Base-by-base conservation (phyloP, 345 rosid genomes). In the Brassica rapa region DNA sequence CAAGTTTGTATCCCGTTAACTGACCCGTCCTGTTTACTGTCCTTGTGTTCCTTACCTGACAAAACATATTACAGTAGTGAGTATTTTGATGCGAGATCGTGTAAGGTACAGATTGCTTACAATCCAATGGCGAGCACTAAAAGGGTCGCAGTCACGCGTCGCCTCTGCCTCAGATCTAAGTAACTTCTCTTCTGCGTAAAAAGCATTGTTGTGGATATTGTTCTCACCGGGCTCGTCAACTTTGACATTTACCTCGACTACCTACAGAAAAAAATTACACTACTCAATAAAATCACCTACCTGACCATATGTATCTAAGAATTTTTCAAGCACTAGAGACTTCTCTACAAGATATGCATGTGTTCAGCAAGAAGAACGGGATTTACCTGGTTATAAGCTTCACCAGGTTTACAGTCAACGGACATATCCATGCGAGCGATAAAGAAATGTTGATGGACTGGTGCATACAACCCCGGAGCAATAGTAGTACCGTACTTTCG, bases 341-440 rank as follows among this genome's bases (percentile, higher is more conserved):
- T 51, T 51, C 56, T 49, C 15, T 6, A 51, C 30, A 4, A 51
- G n/a, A 51, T n/a, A 51, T 51, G 56, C 21, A 51, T 51, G 16
- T 46, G 21, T 51, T 51, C 56, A 14, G 15, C 19, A 49, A 49
- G 19, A 49, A 14, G 55, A 49, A 49, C 7, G 6, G 61, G 62
- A 65, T 10, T 23, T 84, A 89, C 97, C 95, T 93, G 95, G 81
- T 93, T 93, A 75, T 78, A 85, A 72, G 97, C 83, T 88, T 93
- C 98, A 66, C 92, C 92, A 12, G 97, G 89, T 84, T 82, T 90
- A 86, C 95, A 90, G 79, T 93, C 97, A 49, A 93, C 91, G 66
- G 93, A 89, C 97, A 91, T 90, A 78, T 93, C 90, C 97, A 91
- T 86, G 55, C 98, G 98, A 71, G 97, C 90, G 46, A 93, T 91